A percentile compares a stretch with the other conserved stretches of the same genome.
These are phyloP conservation scores for Hypoxylon sp. DNA, from an alignment of 2,329 filamentous ascomycete species.

Conservation along the genomic window DNA sequence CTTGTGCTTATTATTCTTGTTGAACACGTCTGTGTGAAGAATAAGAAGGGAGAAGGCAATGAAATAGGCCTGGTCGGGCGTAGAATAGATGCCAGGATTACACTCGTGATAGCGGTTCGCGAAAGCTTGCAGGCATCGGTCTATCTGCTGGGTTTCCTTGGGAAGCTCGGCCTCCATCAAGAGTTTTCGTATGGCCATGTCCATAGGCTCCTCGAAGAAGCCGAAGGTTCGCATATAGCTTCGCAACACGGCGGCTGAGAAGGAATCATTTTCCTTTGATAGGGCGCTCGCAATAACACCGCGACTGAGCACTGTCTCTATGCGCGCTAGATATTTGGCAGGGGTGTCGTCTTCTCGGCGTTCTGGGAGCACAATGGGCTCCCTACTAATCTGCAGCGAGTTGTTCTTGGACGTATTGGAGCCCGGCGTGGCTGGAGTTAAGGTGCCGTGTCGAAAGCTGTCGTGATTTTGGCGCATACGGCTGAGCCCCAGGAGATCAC, in stretches of 20 bases:
- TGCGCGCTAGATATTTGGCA: conserved; percentile 82
- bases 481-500: conserved; percentile 81
- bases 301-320: conserved; percentile 81
- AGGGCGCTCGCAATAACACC: conserved; percentile 85
- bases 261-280: conserved; percentile 85
- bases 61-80: conserved; percentile 95
- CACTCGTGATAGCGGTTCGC: conserved; percentile 97
- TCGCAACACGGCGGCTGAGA: conserved; percentile 81
- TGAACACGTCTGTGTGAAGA: conserved; percentile 98
- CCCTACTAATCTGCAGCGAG: conserved; percentile 78
- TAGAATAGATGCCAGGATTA: conserved; percentile 93
- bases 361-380: conserved; percentile 76
- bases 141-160: conserved; percentile 97
- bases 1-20: conserved; percentile 99
- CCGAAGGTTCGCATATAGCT: conserved; percentile 96
- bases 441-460: conserved; percentile 71
- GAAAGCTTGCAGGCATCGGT: conserved; percentile 91
- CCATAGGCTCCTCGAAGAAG: conserved; percentile 96
- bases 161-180: conserved; percentile 96
- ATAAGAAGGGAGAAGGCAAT: conserved; percentile 97
- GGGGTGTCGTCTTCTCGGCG: conserved; percentile 88
- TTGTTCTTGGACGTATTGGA: conserved; percentile 80
- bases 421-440: conserved; percentile 73
- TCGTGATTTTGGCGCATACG: conserved; percentile 86
- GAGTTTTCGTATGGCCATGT: conserved; percentile 95